Evolutionary conservation across 768 basidiomycete species (phyloP), one percentile per base, ranked within the genome.

Genomic region (Mycena olivaceomarginata): DNA sequence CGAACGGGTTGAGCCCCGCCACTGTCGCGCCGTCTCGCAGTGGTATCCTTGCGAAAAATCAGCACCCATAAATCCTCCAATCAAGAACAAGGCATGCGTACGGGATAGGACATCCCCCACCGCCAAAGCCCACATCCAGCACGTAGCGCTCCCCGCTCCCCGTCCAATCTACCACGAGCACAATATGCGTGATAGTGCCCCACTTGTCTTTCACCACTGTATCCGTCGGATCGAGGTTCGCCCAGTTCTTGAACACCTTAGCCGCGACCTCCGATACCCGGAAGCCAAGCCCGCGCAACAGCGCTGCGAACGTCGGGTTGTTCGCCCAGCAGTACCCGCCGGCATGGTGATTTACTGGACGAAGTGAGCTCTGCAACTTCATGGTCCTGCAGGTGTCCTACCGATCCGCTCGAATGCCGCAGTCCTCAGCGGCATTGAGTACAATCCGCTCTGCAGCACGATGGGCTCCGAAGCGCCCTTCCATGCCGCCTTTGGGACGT

Each of bases 171-270:
- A 72, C 78, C 12, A 79, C 53, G 39, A 79, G 75, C 39, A 79
- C 75, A 7, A 79, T 7, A 37, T 79, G 78, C n/a, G 78, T 76
- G 31, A 77, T 71, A 11, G 78, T 79, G 37, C 78, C 78, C 78
- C 78, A 79, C 43, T 71, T 64, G 69, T 79, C 66, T 46, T 65
- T 74, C 18, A 74, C 72, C 0, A 67, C 65, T 43, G 31, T 22
- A 22, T 74, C 75, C 16, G 12, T 9, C 13, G 78, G 65, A 31
- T 79, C 78, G 56, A 79, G 68, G 25, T 74, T 74, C 18, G 78
- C 78, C 78, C 78, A 79, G 43, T 72, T 71, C 62, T 79, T 79
- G 69, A 67, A 79, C 72, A 79, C 78, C 75, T 79, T 79, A 1
- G 78, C 45, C 31, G 78, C 72, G 37, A 66, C 68, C 66, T 79